These are phyloP conservation scores for Pilasporangium apinafurcum DNA, from an alignment of 352 stramenopile genomes.

Conservation along the genomic window DNA sequence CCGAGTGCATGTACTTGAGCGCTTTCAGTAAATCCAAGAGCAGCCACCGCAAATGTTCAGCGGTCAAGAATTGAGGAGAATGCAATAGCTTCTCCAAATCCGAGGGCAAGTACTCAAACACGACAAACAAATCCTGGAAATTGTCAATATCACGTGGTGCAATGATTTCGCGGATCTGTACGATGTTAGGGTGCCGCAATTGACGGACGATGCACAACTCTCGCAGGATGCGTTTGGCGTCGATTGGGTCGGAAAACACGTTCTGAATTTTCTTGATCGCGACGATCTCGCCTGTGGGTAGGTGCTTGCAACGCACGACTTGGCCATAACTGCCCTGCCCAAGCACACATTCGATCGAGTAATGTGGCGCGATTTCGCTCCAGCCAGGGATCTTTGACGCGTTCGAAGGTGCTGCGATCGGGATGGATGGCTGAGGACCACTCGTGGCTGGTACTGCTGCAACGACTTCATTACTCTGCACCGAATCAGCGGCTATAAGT, in stretches of 20 bases:
- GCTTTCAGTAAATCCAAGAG: conserved; percentile 81
- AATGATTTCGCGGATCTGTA: conserved; percentile 85
- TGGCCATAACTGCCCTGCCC: conserved; percentile 83
- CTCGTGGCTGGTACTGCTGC: not conserved
- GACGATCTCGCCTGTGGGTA: conserved; percentile 84
- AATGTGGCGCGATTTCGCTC: conserved; percentile 76
- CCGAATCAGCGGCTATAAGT: too few relatives aligned
- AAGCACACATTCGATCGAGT: conserved; percentile 82
- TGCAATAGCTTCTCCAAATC: conserved; percentile 83
- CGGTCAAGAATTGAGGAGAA: conserved; percentile 79
- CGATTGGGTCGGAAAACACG: conserved; percentile 83
- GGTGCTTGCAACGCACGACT: conserved; percentile 82
- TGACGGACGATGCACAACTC: conserved; percentile 82
- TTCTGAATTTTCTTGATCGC: conserved; percentile 89
- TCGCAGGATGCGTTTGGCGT: conserved; percentile 81
- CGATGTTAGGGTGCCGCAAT: conserved; percentile 82
- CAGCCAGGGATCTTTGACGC: conserved; percentile 73
- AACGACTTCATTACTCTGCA: too few relatives aligned
- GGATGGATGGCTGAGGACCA: not conserved
- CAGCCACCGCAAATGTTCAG: conserved; percentile 81
- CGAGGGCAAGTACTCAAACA: conserved; percentile 82
- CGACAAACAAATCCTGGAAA: conserved; percentile 82
- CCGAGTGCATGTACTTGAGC: conserved; percentile 88
- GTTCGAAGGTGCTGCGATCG: conserved; percentile 27
- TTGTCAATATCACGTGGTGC: conserved; percentile 57